These are phyloP conservation scores for Macrolepiota dolichaula DNA, from an alignment of 768 basidiomycete species.

Conservation along the genomic window DNA sequence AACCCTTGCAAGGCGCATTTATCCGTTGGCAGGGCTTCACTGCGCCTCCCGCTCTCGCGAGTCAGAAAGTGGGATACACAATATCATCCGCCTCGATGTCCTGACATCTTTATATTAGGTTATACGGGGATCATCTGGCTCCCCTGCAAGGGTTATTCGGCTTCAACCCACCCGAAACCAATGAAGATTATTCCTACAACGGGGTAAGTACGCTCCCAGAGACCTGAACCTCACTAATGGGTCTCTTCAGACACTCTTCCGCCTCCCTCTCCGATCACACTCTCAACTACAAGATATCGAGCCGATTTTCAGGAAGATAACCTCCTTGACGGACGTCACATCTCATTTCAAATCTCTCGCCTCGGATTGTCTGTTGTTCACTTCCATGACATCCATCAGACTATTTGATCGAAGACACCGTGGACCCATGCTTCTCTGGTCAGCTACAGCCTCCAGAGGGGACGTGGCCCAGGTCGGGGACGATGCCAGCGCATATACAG, in stretches of 20 bases:
- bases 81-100: neutral
- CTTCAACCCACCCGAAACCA: conserved; percentile 23
- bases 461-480: neutral
- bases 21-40: conserved; percentile 29
- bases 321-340: conserved; percentile 24
- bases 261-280: conserved; percentile 37
- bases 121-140: conserved; percentile 38
- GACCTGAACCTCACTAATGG: neutral
- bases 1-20: conserved; percentile 43
- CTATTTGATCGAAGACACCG: conserved; percentile 22
- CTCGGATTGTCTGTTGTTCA: conserved; percentile 39
- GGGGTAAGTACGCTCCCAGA: conserved; percentile 31
- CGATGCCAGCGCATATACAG: neutral
- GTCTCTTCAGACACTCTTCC: conserved; percentile 42
- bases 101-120: conserved; percentile 21
- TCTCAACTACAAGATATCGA: conserved; percentile 19
- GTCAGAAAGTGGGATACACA: conserved; percentile 29
- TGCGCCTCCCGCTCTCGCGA: conserved; percentile 27
- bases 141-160: conserved; percentile 36
- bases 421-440: conserved; percentile 17
- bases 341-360: conserved; percentile 27
- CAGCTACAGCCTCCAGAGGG: conserved; percentile 19
- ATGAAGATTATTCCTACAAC: conserved; percentile 24
- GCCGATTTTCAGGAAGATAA: conserved; percentile 17
- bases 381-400: conserved; percentile 27